Base-by-base conservation (phyloP, 345 rosid species). In the Murraya paniculata region DNA sequence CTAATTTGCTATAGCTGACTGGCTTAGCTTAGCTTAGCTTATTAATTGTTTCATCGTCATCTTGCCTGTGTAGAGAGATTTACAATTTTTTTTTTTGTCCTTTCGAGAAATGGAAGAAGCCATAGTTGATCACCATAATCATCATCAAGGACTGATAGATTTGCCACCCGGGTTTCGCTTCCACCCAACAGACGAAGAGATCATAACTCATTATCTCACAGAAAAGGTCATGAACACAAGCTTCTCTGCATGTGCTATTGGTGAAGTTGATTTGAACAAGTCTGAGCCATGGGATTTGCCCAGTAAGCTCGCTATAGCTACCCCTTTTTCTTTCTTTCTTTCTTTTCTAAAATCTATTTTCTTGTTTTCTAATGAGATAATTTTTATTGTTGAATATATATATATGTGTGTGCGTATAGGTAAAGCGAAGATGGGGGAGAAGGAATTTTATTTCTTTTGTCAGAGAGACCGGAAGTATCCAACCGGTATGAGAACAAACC, bases 341-440 rank as follows among this genome's bases (percentile, higher is more conserved):
- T 39, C 14, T 39, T 39, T 38, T 38, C 10, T 0, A 7, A 45
- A 10, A 45, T 45, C 50, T 45, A 45, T 27, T 36, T 18, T 33
- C 22, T 53, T 66, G 48, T 58, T 33, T 73, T n/a, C 48, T 38
- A 2, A 19, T 27, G 45, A 13, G 0, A 4, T 33, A 27, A 18
- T 18, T 71, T 60, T 19, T 4, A 1, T 61, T 31, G 61, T 60
- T 64, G 39, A 13, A 45, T 45, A 45, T 45, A 13, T 45, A 11
- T 45, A 2, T 3, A 5, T 45, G 0, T 3, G 19, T 19, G 35
- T 56, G 64, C 57, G 59, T 88, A 77, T 82, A 94, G 98, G 77
- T 82, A 94, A 86, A 56, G 99, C 99, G 68, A 96, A 94, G 93
- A 96, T 92, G 93, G 99, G 97, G 0, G 99, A 92, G 87, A 91